phyloP scores from a whole-genome alignment of 2,329 filamentous ascomycete species.

The Monilinia aucupariae region DNA sequence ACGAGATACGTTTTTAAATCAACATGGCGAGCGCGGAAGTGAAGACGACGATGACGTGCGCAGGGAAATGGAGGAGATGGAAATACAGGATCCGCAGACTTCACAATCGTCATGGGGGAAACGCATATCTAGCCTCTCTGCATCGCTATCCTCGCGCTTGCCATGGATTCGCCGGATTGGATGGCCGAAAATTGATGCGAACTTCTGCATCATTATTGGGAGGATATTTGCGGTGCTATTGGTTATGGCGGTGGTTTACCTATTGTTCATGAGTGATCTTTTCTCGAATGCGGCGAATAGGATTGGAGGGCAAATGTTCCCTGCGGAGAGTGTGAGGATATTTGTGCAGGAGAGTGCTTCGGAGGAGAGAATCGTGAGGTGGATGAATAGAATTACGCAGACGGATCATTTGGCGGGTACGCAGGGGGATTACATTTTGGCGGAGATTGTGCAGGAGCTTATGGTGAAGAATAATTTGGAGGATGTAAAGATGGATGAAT shows the following conservation, averaged over 20 bases:
- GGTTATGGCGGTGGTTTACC: constrained; percentile 72
- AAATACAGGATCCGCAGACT: constrained; percentile 66
- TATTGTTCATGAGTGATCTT: constrained; percentile 80
- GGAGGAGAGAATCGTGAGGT: constrained; percentile 61
- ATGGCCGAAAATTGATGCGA: constrained; percentile 33
- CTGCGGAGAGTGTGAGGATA: constrained; percentile 73
- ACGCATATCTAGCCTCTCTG: constrained; percentile 35
- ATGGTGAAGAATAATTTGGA: constrained; percentile 72
- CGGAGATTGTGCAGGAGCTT: constrained; percentile 74
- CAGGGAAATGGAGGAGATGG: constrained; percentile 83
- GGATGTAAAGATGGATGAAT: constrained; percentile 69
- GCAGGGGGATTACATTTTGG: constrained; percentile 81
- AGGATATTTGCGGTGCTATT: constrained; percentile 70
- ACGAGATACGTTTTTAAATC: constrained; percentile 43
- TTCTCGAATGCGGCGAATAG: constrained; percentile 62
- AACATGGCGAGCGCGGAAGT: constrained; percentile 42
- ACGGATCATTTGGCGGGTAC: constrained; percentile 94
- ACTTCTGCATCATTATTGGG: constrained; percentile 57
- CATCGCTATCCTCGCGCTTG: constrained; percentile 31
- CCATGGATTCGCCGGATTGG: constrained; percentile 33
- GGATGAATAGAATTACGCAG: constrained; percentile 69
- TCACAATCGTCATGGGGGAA: constrained; percentile 35
- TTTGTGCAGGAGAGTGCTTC: constrained; percentile 72
- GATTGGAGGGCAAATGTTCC: constrained; percentile 66
- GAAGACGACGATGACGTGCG: constrained; percentile 60